phyloP scores from a whole-genome alignment of 2,329 filamentous ascomycete genomes.

The Leptodontidium sp. region DNA sequence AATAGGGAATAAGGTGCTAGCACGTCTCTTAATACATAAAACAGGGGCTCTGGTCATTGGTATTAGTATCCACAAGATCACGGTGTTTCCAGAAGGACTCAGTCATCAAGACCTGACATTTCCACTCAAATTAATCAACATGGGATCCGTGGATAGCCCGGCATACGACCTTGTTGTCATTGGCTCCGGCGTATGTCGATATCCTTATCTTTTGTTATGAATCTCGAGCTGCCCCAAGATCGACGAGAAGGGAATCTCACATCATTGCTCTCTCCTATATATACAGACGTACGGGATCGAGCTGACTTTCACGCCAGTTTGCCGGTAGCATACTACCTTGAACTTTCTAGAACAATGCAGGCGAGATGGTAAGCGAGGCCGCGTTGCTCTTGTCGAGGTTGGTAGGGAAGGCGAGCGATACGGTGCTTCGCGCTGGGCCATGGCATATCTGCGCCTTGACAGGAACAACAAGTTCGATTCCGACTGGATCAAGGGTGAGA shows the following conservation, averaged over 20 bases:
- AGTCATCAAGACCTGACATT: neutral
- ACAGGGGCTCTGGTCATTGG: no score
- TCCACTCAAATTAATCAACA: neutral
- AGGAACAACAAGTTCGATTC: slow-evolving; percentile 42
- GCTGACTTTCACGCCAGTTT: slow-evolving; percentile 37
- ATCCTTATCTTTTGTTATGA: neutral
- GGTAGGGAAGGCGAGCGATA: slow-evolving; percentile 50
- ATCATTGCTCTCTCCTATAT: neutral
- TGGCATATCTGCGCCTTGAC: slow-evolving; percentile 48
- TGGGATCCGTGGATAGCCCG: neutral
- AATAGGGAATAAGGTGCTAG: no score
- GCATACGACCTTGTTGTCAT: slow-evolving; percentile 46
- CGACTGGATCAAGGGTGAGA: slow-evolving; percentile 36
- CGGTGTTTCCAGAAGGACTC: neutral
- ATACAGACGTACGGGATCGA: neutral
- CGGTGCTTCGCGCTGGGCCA: no score
- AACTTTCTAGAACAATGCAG: slow-evolving; percentile 52
- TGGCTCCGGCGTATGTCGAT: slow-evolving; percentile 44
- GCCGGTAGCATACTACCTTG: slow-evolving; percentile 51
- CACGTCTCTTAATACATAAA: no score
- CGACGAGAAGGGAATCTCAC: neutral
- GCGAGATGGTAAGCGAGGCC: slow-evolving; percentile 46
- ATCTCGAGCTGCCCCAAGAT: neutral
- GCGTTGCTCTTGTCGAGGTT: slow-evolving; percentile 43
- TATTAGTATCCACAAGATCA: no score